These are phyloP conservation scores for Puccinia hordei DNA, from an alignment of 1,284 basidiomycete species.

Conservation along the genomic window DNA sequence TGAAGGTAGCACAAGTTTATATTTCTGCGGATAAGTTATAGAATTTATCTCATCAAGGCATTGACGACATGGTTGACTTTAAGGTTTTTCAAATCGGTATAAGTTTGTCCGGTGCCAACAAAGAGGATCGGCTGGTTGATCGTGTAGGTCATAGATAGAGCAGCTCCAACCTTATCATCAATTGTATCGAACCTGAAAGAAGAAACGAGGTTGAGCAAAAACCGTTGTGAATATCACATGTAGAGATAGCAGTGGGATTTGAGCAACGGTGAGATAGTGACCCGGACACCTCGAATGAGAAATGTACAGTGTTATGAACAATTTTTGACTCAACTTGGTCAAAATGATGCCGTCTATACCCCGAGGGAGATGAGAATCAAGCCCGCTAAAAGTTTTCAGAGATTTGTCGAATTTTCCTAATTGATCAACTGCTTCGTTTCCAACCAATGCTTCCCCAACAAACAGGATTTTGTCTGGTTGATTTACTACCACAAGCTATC, in stretches of 20 bases:
- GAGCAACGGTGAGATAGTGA: too few relatives aligned
- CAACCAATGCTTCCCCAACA: conserved; percentile 91
- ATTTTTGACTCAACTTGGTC: conserved; percentile 66
- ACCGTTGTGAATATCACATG: not conserved
- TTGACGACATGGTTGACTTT: conserved; percentile 89
- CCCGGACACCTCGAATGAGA: not conserved
- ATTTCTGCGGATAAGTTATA: not conserved
- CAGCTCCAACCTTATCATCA: conserved; percentile 91
- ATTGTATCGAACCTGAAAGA: conserved; percentile 78
- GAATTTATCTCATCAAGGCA: conserved; percentile 70
- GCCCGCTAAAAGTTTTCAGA: conserved; percentile 76
- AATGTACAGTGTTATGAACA: not conserved
- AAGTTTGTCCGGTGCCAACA: conserved; percentile 85
- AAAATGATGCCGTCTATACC: conserved; percentile 95
- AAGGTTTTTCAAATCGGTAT: conserved; percentile 85
- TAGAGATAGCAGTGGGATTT: not conserved
- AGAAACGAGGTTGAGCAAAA: not conserved
- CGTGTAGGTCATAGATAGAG: conserved; percentile 94
- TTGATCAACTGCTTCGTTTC: conserved; percentile 95
- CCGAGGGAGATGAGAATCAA: conserved; percentile 67
- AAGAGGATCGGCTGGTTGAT: conserved; percentile 95
- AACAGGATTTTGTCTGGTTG: conserved; percentile 94
- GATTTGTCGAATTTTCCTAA: conserved; percentile 90
- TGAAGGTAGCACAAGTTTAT: not conserved
- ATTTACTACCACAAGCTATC: conserved; percentile 81